Percentiles rank a stretch among this genome's conserved stretches.
Conservation (phyloP, 495 filamentous ascomycete genomes). For the Penicillium ucsense region DNA sequence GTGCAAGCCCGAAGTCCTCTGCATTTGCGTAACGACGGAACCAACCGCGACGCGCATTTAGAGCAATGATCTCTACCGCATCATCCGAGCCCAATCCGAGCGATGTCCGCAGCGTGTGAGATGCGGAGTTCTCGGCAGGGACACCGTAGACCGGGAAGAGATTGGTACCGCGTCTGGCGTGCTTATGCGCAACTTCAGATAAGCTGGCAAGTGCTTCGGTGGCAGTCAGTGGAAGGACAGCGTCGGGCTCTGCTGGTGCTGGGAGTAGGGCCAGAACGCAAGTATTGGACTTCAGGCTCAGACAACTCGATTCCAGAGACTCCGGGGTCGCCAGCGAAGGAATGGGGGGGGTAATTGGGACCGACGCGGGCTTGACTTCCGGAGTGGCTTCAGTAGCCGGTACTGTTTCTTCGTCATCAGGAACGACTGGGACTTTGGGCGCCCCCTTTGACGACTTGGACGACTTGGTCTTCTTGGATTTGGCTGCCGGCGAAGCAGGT, state of each 20-base stretch:
- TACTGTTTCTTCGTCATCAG: slow-evolving; percentile 30
- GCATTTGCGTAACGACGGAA: slow-evolving; percentile 59
- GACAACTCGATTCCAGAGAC: slow-evolving; percentile 58
- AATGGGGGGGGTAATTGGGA: slow-evolving; percentile 35
- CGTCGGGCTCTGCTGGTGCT: slow-evolving; percentile 36
- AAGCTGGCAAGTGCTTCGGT: slow-evolving; percentile 53
- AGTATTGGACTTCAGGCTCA: slow-evolving; percentile 66
- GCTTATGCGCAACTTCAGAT: slow-evolving; percentile 65
- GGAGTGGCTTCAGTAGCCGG: slow-evolving; percentile 32
- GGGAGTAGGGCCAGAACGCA: slow-evolving; percentile 80
- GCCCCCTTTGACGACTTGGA: slow-evolving; percentile 21
- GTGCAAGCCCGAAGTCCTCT: slow-evolving; percentile 43
- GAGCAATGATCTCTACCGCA: slow-evolving; percentile 56
- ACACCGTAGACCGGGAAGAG: slow-evolving; percentile 80
- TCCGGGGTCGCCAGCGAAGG: slow-evolving; percentile 46
- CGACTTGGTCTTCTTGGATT: slow-evolving; percentile 40
- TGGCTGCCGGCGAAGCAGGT: slow-evolving; percentile 37
- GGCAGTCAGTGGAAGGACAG: slow-evolving; percentile 31
- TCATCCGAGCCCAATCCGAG: slow-evolving; percentile 47
- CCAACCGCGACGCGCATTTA: slow-evolving; percentile 82
- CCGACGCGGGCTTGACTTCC: slow-evolving; percentile 35
- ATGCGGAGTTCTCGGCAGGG: slow-evolving; percentile 50
- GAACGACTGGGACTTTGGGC: slow-evolving; percentile 7
- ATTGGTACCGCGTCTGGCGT: slow-evolving; percentile 50
- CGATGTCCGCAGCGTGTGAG: slow-evolving; percentile 43